Evolutionary conservation across 2,329 filamentous ascomycete species (phyloP).

Genomic region (Curvularia eragrostidis): DNA sequence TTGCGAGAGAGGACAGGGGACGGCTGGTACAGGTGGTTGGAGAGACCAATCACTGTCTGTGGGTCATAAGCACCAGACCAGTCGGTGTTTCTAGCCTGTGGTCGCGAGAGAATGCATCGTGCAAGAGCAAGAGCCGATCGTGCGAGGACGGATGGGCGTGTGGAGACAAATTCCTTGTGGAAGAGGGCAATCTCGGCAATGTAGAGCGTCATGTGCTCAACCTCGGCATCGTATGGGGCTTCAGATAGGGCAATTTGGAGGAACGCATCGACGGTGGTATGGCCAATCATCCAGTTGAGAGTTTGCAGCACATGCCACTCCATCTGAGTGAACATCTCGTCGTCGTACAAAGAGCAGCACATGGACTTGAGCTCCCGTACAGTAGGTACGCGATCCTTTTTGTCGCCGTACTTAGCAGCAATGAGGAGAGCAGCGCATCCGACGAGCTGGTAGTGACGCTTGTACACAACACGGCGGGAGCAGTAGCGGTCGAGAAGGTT

Average conservation of each 20-base stretch:
- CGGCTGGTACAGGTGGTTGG: conserved; percentile 70
- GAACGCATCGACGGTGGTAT: conserved; percentile 95
- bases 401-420: conserved; percentile 97
- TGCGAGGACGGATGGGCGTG: conserved; percentile 88
- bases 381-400: conserved; percentile 97
- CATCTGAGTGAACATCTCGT: conserved; percentile 99
- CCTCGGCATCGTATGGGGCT: conserved; percentile 75
- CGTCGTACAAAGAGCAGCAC: conserved; percentile 98
- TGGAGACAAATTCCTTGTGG: conserved; percentile 95
- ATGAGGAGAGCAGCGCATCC: conserved; percentile 96
- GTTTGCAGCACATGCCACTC: conserved; percentile 99
- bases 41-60: conserved; percentile 68
- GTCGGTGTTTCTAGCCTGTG: conserved; percentile 75
- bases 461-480: conserved; percentile 96
- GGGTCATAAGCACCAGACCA: conserved; percentile 77
- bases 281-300: conserved; percentile 92
- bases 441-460: conserved; percentile 97
- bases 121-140: conserved; percentile 85
- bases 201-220: conserved; percentile 94
- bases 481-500: conserved; percentile 98
- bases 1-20: conserved; percentile 72
- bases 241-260: conserved; percentile 85
- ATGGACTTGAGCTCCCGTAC: conserved; percentile 98
- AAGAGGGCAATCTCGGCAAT: conserved; percentile 95
- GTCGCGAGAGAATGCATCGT: conserved; percentile 81